Conservation (phyloP, 495 filamentous ascomycete genomes). For the Hypoxylon rickii region DNA sequence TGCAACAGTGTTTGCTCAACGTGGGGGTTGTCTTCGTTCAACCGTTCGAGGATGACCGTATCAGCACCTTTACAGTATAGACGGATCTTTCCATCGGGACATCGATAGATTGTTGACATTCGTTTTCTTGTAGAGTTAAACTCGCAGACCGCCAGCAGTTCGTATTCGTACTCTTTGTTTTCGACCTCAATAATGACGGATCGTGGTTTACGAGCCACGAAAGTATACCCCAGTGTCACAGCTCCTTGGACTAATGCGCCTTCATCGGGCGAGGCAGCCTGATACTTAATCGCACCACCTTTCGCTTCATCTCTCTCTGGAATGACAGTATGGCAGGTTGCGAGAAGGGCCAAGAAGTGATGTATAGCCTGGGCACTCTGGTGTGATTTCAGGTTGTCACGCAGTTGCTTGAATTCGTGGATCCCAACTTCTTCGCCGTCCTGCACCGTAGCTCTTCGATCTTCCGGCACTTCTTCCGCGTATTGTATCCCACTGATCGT, state of each 20-base stretch:
- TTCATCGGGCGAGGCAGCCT: conserved; percentile 97
- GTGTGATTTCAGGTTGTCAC: conserved; percentile 74
- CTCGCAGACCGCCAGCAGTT: conserved; percentile 93
- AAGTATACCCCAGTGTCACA: conserved; percentile 80
- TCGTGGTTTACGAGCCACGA: conserved; percentile 86
- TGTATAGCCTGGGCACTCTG: conserved; percentile 72
- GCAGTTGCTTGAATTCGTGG: conserved; percentile 81
- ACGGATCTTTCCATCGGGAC: conserved; percentile 92
- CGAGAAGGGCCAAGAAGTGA: conserved; percentile 84
- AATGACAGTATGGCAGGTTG: conserved; percentile 97
- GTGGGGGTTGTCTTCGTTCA: conserved; percentile 77
- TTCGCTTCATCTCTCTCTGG: conserved; percentile 81
- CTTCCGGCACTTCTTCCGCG: conserved; percentile 89
- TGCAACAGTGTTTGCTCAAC: conserved; percentile 88
- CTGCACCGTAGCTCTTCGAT: conserved; percentile 76
- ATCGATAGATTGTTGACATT: conserved; percentile 97
- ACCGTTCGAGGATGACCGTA: conserved; percentile 89
- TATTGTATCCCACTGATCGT: conserved; percentile 94
- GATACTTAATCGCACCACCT: conserved; percentile 86
- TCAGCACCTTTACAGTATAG: conserved; percentile 97
- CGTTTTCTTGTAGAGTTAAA: conserved; percentile 98
- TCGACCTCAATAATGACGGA: conserved; percentile 78
- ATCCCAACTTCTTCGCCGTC: conserved; percentile 81
- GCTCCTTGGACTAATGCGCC: conserved; percentile 95
- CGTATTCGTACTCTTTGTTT: conserved; percentile 77